Conservation (phyloP, 2,329 filamentous ascomycete species). For the Diaporthe ampelina region DNA sequence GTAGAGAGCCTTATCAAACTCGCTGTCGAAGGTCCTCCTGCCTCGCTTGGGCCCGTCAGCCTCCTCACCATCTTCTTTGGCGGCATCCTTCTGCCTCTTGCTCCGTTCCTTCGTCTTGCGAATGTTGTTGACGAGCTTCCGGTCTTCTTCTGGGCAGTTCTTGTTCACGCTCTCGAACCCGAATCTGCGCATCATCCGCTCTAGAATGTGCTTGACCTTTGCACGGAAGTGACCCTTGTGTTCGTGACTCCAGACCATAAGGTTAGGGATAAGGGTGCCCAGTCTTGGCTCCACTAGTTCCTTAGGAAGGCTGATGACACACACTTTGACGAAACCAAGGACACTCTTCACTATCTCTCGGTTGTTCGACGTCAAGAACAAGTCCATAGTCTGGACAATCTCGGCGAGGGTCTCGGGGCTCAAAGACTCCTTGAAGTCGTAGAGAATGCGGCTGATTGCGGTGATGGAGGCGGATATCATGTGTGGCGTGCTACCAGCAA, state of each 20-base stretch:
- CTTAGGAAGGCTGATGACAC: constrained; percentile 86
- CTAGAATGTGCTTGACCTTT: constrained; percentile 98
- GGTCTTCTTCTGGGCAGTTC: constrained; percentile 86
- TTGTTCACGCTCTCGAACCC: constrained; percentile 85
- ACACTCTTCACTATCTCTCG: constrained; percentile 96
- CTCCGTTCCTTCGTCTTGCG: constrained; percentile 93
- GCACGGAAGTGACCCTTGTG: constrained; percentile 97
- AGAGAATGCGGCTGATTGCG: constrained; percentile 91
- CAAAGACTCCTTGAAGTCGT: constrained; percentile 85
- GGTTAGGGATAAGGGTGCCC: constrained; percentile 83
- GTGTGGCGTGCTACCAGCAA: constrained; percentile 92
- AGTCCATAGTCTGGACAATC: constrained; percentile 92
- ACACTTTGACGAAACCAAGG: constrained; percentile 96
- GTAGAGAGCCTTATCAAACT: constrained; percentile 96
- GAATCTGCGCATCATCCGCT: constrained; percentile 93
- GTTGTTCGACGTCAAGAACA: constrained; percentile 97
- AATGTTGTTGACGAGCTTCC: constrained; percentile 93
- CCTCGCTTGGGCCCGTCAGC: constrained; percentile 68
- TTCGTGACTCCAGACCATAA: constrained; percentile 97
- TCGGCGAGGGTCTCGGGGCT: constrained; percentile 80
- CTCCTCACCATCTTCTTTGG: constrained; percentile 68
- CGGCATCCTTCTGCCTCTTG: constrained; percentile 87
- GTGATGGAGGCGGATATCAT: constrained; percentile 99
- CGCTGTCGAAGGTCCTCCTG: constrained; percentile 81
- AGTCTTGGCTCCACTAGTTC: constrained; percentile 85